Evolutionary conservation across 169 alveolate genomes (phyloP).

Genomic region (Amoebophrya sp.): DNA sequence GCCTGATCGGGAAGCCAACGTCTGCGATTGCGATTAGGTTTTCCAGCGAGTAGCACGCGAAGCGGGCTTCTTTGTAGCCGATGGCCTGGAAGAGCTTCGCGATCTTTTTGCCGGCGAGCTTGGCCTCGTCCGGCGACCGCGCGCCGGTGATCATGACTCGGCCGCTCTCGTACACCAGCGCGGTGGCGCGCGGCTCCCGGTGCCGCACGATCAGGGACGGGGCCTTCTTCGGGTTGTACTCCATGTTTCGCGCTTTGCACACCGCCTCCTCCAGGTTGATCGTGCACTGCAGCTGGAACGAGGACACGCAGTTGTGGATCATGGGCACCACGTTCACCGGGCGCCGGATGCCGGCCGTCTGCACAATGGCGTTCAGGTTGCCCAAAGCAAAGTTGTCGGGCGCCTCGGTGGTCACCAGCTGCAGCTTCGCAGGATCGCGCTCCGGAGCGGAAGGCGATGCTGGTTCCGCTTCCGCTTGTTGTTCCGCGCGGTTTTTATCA

Average conservation of each 20-base stretch:
- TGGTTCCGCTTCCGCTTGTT: no score
- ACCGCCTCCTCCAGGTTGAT: conserved; percentile 63
- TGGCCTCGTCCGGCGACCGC: conserved; percentile 73
- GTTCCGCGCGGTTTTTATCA: no score
- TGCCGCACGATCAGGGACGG: conserved; percentile 77
- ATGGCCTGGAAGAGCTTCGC: conserved; percentile 62
- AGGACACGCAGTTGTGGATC: conserved; percentile 64
- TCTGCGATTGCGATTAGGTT: conserved; percentile 95
- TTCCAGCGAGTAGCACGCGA: conserved; percentile 85
- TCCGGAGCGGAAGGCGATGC: no score
- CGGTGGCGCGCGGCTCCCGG: conserved; percentile 77
- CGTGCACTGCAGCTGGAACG: conserved; percentile 50
- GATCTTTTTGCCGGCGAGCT: conserved; percentile 81
- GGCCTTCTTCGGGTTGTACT: conserved; percentile 72
- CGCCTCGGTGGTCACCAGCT: no score
- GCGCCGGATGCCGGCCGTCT: not conserved
- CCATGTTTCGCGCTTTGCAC: conserved; percentile 62
- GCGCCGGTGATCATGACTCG: not conserved
- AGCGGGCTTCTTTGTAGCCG: conserved; percentile 60
- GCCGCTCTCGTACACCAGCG: conserved; percentile 41
- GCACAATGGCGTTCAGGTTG: not conserved
- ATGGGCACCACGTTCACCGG: conserved; percentile 36
- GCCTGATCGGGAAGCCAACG: conserved; percentile 86
- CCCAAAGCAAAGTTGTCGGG: not conserved
- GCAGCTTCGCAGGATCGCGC: no score